phyloP scores from a whole-genome alignment of 1,284 basidiomycete species.

The Malassezia japonica region DNA sequence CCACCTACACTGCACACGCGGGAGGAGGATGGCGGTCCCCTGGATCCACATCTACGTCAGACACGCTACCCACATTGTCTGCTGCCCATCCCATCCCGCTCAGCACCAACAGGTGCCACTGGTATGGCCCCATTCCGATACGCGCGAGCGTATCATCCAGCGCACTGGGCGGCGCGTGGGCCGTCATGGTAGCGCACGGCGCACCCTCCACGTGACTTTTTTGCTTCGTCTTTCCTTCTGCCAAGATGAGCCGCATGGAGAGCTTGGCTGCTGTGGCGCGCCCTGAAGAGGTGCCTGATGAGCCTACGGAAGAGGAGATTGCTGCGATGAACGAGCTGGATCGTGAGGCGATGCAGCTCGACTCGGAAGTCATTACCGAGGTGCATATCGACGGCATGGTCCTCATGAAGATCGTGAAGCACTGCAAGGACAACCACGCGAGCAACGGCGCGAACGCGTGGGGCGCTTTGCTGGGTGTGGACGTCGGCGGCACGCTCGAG shows the following conservation, averaged over 20 bases:
- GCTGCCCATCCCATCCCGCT: conserved; percentile 41
- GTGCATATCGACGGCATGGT: conserved; percentile 44
- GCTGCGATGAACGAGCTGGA: conserved; percentile 5
- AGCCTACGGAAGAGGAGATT: conserved; percentile 3
- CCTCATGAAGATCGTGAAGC: conserved; percentile 48
- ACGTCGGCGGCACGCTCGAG: conserved; percentile 41
- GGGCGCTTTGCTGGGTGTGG: conserved; percentile 43
- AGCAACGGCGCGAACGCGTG: conserved; percentile 26
- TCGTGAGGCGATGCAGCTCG: conserved; percentile 32
- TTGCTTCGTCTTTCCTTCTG: not conserved
- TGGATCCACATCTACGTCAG: conserved; percentile 41
- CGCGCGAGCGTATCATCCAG: conserved; percentile 63
- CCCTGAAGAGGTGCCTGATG: conserved; percentile 4
- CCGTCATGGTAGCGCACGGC: not conserved
- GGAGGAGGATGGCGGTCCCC: conserved; percentile 72
- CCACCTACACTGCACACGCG: conserved; percentile 67
- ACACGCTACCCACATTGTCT: conserved; percentile 20
- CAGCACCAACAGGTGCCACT: conserved; percentile 27
- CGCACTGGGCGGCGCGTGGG: not conserved
- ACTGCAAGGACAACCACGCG: conserved; percentile 45
- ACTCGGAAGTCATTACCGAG: conserved; percentile 37
- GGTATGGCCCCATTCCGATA: conserved; percentile 68
- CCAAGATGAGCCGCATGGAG: conserved; percentile 15
- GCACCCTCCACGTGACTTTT: conserved; percentile 10
- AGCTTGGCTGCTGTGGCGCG: conserved; percentile 15